Conservation (phyloP, 1,139 yeast species). For the Candida sp. region DNA sequence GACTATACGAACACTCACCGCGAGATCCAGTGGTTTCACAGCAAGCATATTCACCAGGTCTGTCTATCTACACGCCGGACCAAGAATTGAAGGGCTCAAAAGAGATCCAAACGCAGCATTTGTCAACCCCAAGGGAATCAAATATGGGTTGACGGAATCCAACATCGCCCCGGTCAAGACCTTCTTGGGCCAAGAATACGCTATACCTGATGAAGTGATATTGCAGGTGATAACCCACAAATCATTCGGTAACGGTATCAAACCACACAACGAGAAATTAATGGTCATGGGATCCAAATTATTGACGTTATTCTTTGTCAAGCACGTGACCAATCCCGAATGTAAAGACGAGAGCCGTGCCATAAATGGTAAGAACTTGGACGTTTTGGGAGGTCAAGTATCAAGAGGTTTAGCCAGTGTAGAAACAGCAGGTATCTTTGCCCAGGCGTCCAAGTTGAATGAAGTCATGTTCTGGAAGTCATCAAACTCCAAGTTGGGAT, state of each 20-base stretch:
- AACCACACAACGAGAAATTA: slow-evolving; percentile 88
- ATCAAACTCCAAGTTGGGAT: slow-evolving; percentile 56
- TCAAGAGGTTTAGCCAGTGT: slow-evolving; percentile 58
- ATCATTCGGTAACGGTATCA: slow-evolving; percentile 89
- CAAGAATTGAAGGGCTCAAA: slow-evolving; percentile 73
- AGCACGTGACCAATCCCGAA: slow-evolving; percentile 45
- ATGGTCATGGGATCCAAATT: slow-evolving; percentile 79
- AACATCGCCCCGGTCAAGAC: slow-evolving; percentile 53
- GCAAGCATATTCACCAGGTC: slow-evolving; percentile 16
- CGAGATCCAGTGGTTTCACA: not conserved
- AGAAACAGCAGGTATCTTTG: slow-evolving; percentile 54
- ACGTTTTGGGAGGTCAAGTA: slow-evolving; percentile 60
- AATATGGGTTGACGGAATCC: slow-evolving; percentile 57
- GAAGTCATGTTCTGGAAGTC: slow-evolving; percentile 75
- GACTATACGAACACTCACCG: slow-evolving; percentile 20
- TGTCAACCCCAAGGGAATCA: slow-evolving; percentile 60
- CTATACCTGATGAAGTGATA: slow-evolving; percentile 57
- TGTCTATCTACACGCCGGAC: slow-evolving; percentile 55
- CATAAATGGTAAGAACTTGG: slow-evolving; percentile 62
- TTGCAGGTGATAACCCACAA: slow-evolving; percentile 90
- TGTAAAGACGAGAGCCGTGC: slow-evolving; percentile 31
- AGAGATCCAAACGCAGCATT: slow-evolving; percentile 73
- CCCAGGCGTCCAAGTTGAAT: slow-evolving; percentile 51
- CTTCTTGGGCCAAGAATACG: slow-evolving; percentile 47
- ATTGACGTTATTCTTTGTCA: slow-evolving; percentile 61